A percentile compares a stretch with the other conserved stretches of the same genome.
These are phyloP conservation scores for Mycena albidolilacea DNA, from an alignment of 768 basidiomycete genomes.

Conservation along the genomic window DNA sequence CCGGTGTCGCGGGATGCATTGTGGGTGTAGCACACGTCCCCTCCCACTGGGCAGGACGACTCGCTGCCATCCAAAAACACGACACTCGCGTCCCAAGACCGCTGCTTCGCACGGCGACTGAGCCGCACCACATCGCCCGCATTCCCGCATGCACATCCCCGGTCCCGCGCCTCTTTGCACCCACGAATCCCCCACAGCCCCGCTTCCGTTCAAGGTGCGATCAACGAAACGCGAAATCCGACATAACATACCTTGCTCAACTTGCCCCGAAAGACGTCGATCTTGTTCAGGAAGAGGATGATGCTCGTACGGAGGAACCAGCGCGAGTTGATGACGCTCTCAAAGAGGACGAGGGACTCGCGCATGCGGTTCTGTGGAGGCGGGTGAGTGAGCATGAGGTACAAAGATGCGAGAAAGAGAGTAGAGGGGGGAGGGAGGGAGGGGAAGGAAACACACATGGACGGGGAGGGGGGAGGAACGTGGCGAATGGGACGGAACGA, in stretches of 20 bases:
- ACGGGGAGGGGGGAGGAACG: not conserved
- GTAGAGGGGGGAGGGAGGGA: not conserved
- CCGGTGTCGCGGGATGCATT: no score
- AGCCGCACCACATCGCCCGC: no score
- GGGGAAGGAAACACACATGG: not conserved
- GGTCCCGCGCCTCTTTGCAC: no score
- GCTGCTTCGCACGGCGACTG: no score
- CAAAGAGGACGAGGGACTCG: conserved; percentile 82
- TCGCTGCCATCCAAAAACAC: no score
- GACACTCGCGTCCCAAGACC: no score
- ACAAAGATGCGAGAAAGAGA: not conserved
- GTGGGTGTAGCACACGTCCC: no score
- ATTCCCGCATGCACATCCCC: no score
- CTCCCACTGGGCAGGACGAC: no score
- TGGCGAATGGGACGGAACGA: not conserved
- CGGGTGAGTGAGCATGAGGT: not conserved
- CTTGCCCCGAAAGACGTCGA: conserved; percentile 81
- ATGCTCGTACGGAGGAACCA: conserved; percentile 81
- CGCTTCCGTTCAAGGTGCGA: no score
- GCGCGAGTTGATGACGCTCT: conserved; percentile 83
- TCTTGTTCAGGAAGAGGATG: conserved; percentile 80
- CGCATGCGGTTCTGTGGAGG: conserved; percentile 77
- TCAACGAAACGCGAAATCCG: not conserved
- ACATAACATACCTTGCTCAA: conserved; percentile 24
- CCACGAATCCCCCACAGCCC: no score